Evolutionary conservation across 225 moss, liverwort and hornwort species (phyloP).

Genomic region (Lunularia cruciata): DNA sequence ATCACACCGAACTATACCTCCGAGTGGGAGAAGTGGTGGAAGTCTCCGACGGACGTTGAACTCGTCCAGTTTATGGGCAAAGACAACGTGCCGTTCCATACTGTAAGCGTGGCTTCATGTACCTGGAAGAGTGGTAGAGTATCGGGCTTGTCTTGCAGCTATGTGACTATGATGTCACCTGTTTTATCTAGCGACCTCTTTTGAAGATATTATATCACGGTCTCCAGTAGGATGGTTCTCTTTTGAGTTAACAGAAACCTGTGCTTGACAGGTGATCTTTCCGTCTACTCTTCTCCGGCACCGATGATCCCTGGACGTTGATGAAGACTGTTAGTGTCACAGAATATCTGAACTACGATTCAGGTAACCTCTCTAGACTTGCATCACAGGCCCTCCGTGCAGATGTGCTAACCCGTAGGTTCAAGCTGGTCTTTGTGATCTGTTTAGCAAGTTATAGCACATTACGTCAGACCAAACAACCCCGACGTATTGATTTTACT

Average conservation of each 20-base stretch:
- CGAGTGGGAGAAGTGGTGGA: constrained; percentile 74
- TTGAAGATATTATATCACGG: neutral
- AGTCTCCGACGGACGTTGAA: constrained; percentile 59
- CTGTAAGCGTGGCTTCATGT: constrained; percentile 30
- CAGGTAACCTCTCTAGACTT: constrained; percentile 18
- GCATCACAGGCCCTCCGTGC: neutral
- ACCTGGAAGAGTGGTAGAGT: neutral
- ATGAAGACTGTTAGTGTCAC: constrained; percentile 72
- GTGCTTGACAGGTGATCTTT: constrained; percentile 53
- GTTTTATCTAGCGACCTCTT: neutral
- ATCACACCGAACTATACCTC: constrained; percentile 63
- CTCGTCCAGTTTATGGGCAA: constrained; percentile 74
- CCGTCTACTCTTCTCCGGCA: constrained; percentile 62
- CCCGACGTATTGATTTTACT: neutral
- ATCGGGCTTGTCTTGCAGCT: neutral
- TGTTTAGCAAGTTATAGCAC: neutral
- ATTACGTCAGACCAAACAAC: neutral
- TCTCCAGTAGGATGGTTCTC: neutral
- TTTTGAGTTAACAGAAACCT: neutral
- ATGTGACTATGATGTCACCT: too few species aligned
- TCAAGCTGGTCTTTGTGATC: neutral
- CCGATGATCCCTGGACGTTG: constrained; percentile 60
- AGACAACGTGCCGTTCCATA: constrained; percentile 70
- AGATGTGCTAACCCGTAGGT: neutral
- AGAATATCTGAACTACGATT: constrained; percentile 66